Base-by-base conservation (phyloP, 441 rosid genomes). In the Croton laevigatus region DNA sequence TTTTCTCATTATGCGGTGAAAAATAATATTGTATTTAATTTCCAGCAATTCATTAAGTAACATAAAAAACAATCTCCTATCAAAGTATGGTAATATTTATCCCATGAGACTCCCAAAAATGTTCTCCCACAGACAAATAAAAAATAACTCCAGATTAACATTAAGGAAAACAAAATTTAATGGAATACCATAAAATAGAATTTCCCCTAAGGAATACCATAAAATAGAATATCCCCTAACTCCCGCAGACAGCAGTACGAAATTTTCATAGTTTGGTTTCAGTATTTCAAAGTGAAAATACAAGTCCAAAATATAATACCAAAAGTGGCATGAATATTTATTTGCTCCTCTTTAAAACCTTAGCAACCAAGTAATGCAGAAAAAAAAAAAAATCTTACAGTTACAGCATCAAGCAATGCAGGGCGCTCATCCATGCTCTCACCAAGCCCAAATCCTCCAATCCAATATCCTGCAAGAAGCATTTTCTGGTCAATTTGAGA, bases 381-480 rank as follows among this genome's bases (percentile, higher is more conserved):
- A 58, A 44, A 71, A 62, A 38, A 16, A 58, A 44, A 71, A 62
- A 38, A 46, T 59, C 89, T 84, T 75, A 90, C 96, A 53, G 82
- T 85, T 74, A 88, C 88, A 73, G 77, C 79, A 68, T 80, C 77
- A 66, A 88, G 85, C 62, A 90, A 87, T 78, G 76, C 71, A 73
- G 88, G 80, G 38, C 88, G 88, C 72, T 88, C 88, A 61, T 84
- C 87, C 86, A 79, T 85, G 84, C 89, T 83, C 73, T 90, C 91
- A 73, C 91, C 96, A 63, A 90, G 84, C 58, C 96, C 96, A 82
- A 90, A 88, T 20, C 93, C 96, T 79, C 93, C 93, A 73, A 90
- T 76, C 91, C 88, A 90, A 75, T 81, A 90, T 67, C 96, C 96
- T 90, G 81, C 63, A 84, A 34, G 55, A 73, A 37, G 37, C 11